These are phyloP conservation scores for Colletotrichum tamarilloi DNA, from an alignment of 2,329 filamentous ascomycete species.

Conservation along the genomic window DNA sequence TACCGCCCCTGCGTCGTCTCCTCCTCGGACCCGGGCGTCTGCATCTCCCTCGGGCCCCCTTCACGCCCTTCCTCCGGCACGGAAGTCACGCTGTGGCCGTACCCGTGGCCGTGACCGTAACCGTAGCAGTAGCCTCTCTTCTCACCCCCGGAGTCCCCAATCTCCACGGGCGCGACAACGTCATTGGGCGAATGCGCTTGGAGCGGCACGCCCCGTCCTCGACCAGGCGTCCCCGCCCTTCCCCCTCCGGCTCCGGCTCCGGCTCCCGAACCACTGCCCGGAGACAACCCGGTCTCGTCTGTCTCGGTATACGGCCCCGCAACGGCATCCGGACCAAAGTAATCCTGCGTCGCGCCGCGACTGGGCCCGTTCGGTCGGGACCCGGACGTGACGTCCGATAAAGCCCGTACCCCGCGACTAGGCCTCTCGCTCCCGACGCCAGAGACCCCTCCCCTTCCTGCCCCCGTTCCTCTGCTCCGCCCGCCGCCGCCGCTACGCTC, in stretches of 20 bases:
- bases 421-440: conserved; percentile 34
- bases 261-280: conserved; percentile 4
- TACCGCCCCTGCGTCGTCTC: conserved; percentile 48
- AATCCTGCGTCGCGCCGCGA: conserved; percentile 50
- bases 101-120: neutral
- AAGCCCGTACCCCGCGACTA: conserved; percentile 33
- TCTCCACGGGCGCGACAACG: conserved; percentile 65
- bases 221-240: conserved; percentile 45
- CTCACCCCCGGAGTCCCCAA: conserved; percentile 51
- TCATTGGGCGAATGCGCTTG: conserved; percentile 60
- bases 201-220: conserved; percentile 53
- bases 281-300: conserved; percentile 31
- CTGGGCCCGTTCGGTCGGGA: conserved; percentile 40
- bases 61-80: neutral
- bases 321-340: conserved; percentile 56
- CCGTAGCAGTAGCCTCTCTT: neutral
- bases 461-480: neutral
- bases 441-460: conserved; percentile 24
- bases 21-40: conserved; percentile 9
- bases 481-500: conserved; percentile 15
- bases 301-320: conserved; percentile 59
- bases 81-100: neutral
- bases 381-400: conserved; percentile 48
- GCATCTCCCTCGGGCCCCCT: neutral
- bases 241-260: neutral